These are phyloP conservation scores for Pinus taeda DNA, from an alignment of 75 land plant genomes.

Conservation along the genomic window DNA sequence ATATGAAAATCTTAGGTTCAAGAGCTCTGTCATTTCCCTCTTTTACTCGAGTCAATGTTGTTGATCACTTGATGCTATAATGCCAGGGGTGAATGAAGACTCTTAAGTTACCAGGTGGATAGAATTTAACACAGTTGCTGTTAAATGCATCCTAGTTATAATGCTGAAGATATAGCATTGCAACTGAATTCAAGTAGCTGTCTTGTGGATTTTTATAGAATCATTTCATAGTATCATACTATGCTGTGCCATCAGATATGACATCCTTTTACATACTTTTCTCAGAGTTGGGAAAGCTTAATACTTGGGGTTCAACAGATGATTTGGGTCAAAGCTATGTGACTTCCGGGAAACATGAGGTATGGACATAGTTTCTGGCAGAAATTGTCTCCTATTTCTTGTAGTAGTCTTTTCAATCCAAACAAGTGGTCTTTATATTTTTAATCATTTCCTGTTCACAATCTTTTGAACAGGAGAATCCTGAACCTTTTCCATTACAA, in stretches of 20 bases:
- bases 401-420: conserved; percentile 1
- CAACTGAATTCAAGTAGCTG: not conserved
- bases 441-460: conserved; percentile 4
- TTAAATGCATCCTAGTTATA: not conserved
- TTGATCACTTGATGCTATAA: not conserved
- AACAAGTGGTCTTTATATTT: not conserved
- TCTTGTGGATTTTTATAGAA: not conserved
- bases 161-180: not conserved
- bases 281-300: conserved; percentile 81
- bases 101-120: not conserved
- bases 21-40: not conserved
- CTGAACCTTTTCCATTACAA: conserved; percentile 94
- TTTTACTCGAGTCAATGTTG: no score
- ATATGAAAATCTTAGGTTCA: not conserved
- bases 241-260: not conserved
- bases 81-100: not conserved
- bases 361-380: conserved; percentile 19
- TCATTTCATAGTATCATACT: not conserved
- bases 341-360: conserved; percentile 98
- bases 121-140: not conserved
- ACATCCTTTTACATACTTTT: not conserved
- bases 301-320: conserved; percentile 98
- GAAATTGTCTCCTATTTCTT: not conserved
- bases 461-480: conserved; percentile 57
- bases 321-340: conserved; percentile 96